Evolutionary conservation across 176 grass and related monocot genomes (phyloP).

Genomic region (Lolium perenne): DNA sequence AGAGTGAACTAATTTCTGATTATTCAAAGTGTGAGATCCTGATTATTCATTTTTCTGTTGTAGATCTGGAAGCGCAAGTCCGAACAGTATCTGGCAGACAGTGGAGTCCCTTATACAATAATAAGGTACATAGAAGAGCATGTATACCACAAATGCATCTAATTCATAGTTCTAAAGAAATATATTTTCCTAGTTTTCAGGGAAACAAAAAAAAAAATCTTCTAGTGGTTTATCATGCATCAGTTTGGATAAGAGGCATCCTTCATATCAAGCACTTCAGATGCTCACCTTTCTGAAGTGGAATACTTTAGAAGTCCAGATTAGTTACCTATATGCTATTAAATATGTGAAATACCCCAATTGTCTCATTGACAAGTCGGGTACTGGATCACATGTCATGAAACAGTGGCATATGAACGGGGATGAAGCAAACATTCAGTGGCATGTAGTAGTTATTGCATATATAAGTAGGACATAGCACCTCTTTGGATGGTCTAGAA

Average conservation of each 20-base stretch:
- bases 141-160: not conserved
- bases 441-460: not conserved
- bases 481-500: not conserved
- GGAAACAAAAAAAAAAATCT: not conserved
- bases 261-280: not conserved
- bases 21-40: not conserved
- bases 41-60: slow-evolving; percentile 6
- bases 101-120: slow-evolving; percentile 76
- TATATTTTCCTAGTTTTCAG: not conserved
- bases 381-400: not conserved
- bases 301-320: not conserved
- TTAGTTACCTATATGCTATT: not conserved
- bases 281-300: not conserved
- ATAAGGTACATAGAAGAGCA: slow-evolving; percentile 55
- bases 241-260: not conserved
- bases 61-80: slow-evolving; percentile 89
- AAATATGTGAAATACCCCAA: not conserved
- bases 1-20: too few relatives aligned
- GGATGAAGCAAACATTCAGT: not conserved
- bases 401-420: not conserved
- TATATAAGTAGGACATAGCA: not conserved
- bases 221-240: not conserved
- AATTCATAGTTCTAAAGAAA: not conserved
- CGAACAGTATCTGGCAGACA: slow-evolving; percentile 89
- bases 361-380: not conserved